Conservation (phyloP, 2,329 filamentous ascomycete species). For the Dryadomyces quercus-mongolicae region DNA sequence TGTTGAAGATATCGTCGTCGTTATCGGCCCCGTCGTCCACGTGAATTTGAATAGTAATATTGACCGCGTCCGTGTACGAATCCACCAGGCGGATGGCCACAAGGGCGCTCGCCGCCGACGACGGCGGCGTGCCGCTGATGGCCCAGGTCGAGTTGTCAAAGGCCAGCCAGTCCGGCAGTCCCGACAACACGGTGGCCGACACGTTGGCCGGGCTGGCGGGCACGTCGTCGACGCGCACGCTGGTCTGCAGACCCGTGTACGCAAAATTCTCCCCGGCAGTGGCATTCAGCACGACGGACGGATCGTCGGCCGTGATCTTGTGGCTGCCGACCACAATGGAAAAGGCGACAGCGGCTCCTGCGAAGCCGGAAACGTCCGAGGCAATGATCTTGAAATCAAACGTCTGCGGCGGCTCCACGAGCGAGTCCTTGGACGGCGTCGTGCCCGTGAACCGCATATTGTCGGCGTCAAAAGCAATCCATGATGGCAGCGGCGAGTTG, state of each 20-base stretch:
- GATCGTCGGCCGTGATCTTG: constrained; percentile 51
- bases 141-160: constrained; percentile 50
- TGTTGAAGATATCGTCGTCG: constrained; percentile 22
- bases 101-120: constrained; percentile 45
- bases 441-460: constrained; percentile 57
- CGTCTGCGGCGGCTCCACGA: constrained; percentile 55
- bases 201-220: constrained; percentile 24
- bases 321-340: constrained; percentile 61
- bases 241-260: constrained; percentile 37
- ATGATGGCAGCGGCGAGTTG: constrained; percentile 74
- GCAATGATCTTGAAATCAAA: constrained; percentile 65
- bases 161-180: constrained; percentile 54
- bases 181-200: constrained; percentile 34
- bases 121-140: constrained; percentile 52
- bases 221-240: constrained; percentile 46
- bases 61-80: constrained; percentile 45
- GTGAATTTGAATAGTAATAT: constrained; percentile 33
- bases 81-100: constrained; percentile 50
- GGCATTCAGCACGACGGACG: constrained; percentile 43
- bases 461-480: constrained; percentile 61
- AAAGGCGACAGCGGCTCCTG: constrained; percentile 53
- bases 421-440: constrained; percentile 52
- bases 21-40: constrained; percentile 13
- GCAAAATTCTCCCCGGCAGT: constrained; percentile 37
- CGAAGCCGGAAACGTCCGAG: constrained; percentile 69